Percentiles rank a stretch among this genome's conserved stretches.
Evolutionary conservation across 768 basidiomycete species (phyloP).

Genomic region (Xerocomus potaroensis): DNA sequence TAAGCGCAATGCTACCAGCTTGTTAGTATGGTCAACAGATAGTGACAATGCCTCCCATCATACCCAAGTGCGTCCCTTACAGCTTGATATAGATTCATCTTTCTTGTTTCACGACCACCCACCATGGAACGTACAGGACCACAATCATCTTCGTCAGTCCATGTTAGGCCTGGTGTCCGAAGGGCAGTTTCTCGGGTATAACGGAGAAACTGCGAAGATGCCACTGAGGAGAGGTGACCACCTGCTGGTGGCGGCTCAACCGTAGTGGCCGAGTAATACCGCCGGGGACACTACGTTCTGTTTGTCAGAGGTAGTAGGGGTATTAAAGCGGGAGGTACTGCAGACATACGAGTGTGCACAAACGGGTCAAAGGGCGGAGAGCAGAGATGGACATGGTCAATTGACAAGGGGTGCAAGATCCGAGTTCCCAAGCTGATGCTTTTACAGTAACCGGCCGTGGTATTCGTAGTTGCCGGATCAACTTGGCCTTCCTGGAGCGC

Average conservation of each 20-base stretch:
- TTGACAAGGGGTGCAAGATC: constrained; percentile 25
- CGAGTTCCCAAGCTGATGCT: constrained; percentile 9
- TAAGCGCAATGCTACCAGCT: constrained; percentile 64
- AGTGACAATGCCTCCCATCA: constrained; percentile 4
- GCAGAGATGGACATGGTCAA: constrained; percentile 23
- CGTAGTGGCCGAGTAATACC: constrained; percentile 48
- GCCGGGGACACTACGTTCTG: constrained; percentile 15
- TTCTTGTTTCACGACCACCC: constrained; percentile 81
- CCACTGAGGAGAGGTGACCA: constrained; percentile 70
- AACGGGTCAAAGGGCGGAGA: constrained; percentile 18
- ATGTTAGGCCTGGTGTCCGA: constrained; percentile 67
- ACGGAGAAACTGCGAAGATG: constrained; percentile 61
- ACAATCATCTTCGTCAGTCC: constrained; percentile 56
- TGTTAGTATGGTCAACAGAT: constrained; percentile 5
- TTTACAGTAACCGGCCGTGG: constrained; percentile 13
- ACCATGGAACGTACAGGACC: constrained; percentile 43
- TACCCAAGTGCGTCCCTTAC: constrained; percentile 87
- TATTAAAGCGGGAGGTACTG: neutral
- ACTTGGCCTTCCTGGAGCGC: neutral
- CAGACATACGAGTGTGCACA: constrained; percentile 16
- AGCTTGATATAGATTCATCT: constrained; percentile 95
- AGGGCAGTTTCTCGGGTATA: constrained; percentile 66
- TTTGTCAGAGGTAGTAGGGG: neutral
- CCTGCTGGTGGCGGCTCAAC: constrained; percentile 71
- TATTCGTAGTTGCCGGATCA: neutral